Base-by-base conservation (phyloP, 1,139 yeast species). In the Magnusiomyces magnusii region DNA sequence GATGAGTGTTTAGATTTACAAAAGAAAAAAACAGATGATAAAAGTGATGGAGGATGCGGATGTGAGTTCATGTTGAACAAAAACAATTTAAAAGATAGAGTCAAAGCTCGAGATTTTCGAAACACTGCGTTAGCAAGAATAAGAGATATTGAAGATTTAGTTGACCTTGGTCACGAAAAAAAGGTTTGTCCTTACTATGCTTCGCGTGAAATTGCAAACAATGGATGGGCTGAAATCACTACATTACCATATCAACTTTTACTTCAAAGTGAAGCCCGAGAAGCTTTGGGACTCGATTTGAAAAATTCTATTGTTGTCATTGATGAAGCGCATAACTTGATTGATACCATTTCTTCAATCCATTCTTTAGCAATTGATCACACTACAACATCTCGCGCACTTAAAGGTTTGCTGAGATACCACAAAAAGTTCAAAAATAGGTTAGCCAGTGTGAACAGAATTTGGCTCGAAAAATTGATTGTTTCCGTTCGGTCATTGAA, bases 281-380 rank as follows among this genome's bases (percentile, higher is more conserved):
- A 78, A 2, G 75, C 84, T 0, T 71, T 90, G 55, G 82, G 83
- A 0, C 69, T 92, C 3, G 78, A 84, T 55, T 68, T 92, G 19
- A 78, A 80, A 57, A 80, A 83, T 61, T 79, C 93, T 0, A 80
- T 92, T 5, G 81, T 93, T 0, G 80, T 93, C 2, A 85, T 92
- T 47, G 99, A 92, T 69, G 99, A 92, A 69, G 98, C 98, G 0
- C 99, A 92, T 69, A 92, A 92, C 68, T 74, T 92, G 50, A 70
- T 91, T 39, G 97, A 91, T 65, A 84, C 92, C 0, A 83, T 92
- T 2, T 81, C 86, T 1, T 76, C 87, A 0, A 75, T 92, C 62
- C 80, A 87, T 66, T 89, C 97, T 0, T 79, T 83, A 1, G 71
- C 80, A 2, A 75, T 92, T 0, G 76, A 86, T 0, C 66, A 76